These are phyloP conservation scores for Berberis thunbergii DNA, from an alignment of 164 flowering plant genomes.

Conservation along the genomic window DNA sequence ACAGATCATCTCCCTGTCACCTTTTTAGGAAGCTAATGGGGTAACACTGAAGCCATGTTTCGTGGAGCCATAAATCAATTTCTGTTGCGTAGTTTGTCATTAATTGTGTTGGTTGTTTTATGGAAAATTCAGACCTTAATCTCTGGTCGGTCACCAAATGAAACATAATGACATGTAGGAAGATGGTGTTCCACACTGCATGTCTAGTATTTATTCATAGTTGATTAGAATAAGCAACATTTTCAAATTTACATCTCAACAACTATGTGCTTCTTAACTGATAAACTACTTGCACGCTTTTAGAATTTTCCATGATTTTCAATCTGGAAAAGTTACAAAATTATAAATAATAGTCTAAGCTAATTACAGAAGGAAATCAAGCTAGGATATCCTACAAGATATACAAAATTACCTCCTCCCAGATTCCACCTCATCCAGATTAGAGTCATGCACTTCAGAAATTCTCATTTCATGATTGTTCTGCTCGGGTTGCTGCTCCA, in stretches of 20 bases:
- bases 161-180: too few species aligned
- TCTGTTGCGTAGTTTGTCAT: too few species aligned
- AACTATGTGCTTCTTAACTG: neutral
- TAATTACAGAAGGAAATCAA: neutral
- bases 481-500: constrained; percentile 3
- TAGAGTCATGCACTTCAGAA: constrained; percentile 6
- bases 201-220: too few species aligned
- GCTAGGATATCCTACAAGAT: constrained; percentile 2
- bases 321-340: neutral
- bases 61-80: too few species aligned
- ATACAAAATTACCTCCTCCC: constrained; percentile 23
- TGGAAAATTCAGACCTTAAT: too few species aligned
- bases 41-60: too few species aligned
- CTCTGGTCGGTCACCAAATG: too few species aligned
- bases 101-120: too few species aligned
- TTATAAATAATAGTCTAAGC: neutral
- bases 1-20: too few species aligned
- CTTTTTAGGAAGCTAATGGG: too few species aligned
- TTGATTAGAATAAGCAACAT: too few species aligned
- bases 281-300: neutral
- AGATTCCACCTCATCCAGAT: constrained; percentile 27
- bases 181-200: too few species aligned
- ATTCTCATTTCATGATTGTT: constrained; percentile 3
- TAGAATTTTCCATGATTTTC: neutral
- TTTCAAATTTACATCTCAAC: neutral